Evolutionary conservation across 2,329 filamentous ascomycete genomes (phyloP).

Genomic region (Verticillium isaacii): DNA sequence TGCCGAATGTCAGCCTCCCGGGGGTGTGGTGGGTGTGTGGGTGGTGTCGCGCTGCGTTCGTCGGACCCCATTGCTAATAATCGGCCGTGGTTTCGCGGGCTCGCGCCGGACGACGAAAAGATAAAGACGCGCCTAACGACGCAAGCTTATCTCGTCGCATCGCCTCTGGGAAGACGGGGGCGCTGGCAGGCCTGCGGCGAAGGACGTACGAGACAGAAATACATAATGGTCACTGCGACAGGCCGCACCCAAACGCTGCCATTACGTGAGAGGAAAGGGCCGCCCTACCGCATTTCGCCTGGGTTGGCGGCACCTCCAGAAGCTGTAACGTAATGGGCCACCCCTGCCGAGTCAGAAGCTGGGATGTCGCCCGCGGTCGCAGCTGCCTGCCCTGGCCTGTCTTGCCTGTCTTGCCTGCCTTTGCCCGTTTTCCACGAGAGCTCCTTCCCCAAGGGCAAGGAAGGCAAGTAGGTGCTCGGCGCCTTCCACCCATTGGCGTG

Average conservation of each 20-base stretch:
- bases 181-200: neutral
- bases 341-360: constrained; percentile 23
- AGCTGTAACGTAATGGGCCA: constrained; percentile 43
- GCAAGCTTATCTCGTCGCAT: constrained; percentile 23
- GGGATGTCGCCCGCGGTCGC: constrained; percentile 1
- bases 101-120: constrained; percentile 8
- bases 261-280: constrained; percentile 46
- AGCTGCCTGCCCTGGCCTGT: neutral
- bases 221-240: constrained; percentile 31
- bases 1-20: neutral
- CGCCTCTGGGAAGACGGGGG: neutral
- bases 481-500: neutral
- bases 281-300: constrained; percentile 17
- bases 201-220: constrained; percentile 28
- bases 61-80: neutral
- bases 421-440: constrained; percentile 20
- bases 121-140: constrained; percentile 6
- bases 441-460: neutral
- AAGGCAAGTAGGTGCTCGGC: neutral
- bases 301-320: constrained; percentile 27
- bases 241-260: constrained; percentile 15
- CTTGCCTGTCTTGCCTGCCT: constrained; percentile 1
- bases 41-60: neutral
- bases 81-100: neutral
- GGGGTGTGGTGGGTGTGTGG: neutral